Base-by-base conservation (phyloP, 2,329 filamentous ascomycete species). In the Phyllosticta citribraziliensis region DNA sequence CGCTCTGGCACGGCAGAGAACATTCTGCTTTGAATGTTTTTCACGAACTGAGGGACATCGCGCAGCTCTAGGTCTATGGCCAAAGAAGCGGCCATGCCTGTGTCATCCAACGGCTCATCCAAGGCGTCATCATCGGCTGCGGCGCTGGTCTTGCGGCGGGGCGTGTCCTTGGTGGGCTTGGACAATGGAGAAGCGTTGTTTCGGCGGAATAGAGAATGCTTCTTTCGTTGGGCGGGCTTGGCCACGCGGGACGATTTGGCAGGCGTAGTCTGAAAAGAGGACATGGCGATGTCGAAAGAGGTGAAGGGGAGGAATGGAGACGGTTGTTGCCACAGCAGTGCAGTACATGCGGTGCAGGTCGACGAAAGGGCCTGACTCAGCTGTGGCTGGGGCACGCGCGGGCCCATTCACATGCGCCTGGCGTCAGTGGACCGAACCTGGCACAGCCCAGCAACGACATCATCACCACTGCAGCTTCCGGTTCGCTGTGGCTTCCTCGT, bases 31-130 rank as follows among this genome's bases (percentile, higher is more conserved):
- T 80, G 81, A 56, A 87, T 81, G 71, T 86, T 82, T 57, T 80
- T 76, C 69, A 90, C 84, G 22, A 77, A 84, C 69, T 88, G 86
- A 0, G 83, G 78, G 1, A 86, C 81, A 70, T 87, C 84, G 57
- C 82, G 78, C 5, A 88, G 79, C 27, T 76, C 79, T 14, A 84
- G 73, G 64, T 86, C 81, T 33, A 78, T 74, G 12, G 80, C 79
- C 0, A 89, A 74, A 2, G 81, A 76, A 33, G 77, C 75, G 17
- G 84, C 76, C 10, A 84, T 73, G 11, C 86, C 87, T 14, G 76
- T 71, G 66, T 89, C 85, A 53, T 85, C 80, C 17, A 90, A 80
- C 55, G 76, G 79, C 11, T 74, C 69, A 56, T 78, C 71, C 50
- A 70, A 66, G 57, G 63, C 55, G 58, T 59, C 17, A 52, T 76